A percentile compares a stretch with the other conserved stretches of the same genome.
Conservation (phyloP, 495 filamentous ascomycete genomes). For the Eremomyces bilateralis region DNA sequence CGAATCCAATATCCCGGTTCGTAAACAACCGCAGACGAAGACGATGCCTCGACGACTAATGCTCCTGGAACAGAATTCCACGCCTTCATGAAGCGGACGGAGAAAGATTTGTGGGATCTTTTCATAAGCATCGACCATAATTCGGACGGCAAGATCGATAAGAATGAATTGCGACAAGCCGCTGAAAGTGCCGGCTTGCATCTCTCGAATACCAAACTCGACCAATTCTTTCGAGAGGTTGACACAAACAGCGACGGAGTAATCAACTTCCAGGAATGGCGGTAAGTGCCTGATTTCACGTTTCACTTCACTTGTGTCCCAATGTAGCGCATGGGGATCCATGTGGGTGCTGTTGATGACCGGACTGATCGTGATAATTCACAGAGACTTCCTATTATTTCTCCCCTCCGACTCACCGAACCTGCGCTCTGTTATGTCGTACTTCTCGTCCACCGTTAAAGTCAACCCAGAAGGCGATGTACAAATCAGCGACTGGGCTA, state of each 20-base stretch:
- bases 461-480: constrained; percentile 91
- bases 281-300: constrained; percentile 52
- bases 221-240: constrained; percentile 72
- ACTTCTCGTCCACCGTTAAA: constrained; percentile 76
- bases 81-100: constrained; percentile 65
- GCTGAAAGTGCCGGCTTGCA: constrained; percentile 59
- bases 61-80: constrained; percentile 46
- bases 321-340: background rate
- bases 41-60: background rate
- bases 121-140: constrained; percentile 79
- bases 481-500: constrained; percentile 63
- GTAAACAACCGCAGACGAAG: constrained; percentile 4
- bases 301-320: constrained; percentile 4
- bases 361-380: constrained; percentile 10
- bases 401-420: constrained; percentile 54
- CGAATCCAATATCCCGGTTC: constrained; percentile 75
- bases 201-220: constrained; percentile 53
- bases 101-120: constrained; percentile 55
- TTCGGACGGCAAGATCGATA: constrained; percentile 72
- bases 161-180: constrained; percentile 54
- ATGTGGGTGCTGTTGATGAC: too few relatives aligned
- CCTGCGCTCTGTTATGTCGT: constrained; percentile 70
- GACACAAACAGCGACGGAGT: constrained; percentile 75
- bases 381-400: constrained; percentile 85
- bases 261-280: constrained; percentile 89